Evolutionary conservation across 2,329 filamentous ascomycete genomes (phyloP).

Genomic region (Verticillium isaacii): DNA sequence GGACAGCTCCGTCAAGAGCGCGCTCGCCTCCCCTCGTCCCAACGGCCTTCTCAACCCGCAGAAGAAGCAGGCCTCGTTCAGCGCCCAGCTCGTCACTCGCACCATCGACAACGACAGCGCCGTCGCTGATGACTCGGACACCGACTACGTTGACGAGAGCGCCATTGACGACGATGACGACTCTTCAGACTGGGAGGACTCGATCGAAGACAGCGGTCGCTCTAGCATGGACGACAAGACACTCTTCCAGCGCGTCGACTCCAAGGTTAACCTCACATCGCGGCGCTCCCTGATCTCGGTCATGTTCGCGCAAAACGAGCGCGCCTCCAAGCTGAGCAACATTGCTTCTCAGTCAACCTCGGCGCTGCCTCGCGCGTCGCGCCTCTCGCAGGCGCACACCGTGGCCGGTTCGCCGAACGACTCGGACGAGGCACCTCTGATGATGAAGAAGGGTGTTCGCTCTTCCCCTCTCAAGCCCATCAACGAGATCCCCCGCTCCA

Average conservation of each 20-base stretch:
- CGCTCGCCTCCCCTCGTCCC: conserved; percentile 39
- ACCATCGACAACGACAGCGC: conserved; percentile 54
- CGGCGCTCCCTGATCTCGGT: conserved; percentile 85
- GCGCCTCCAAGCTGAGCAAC: conserved; percentile 64
- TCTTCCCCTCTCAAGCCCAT: conserved; percentile 47
- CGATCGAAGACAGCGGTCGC: conserved; percentile 74
- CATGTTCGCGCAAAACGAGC: conserved; percentile 75
- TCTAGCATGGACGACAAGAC: conserved; percentile 76
- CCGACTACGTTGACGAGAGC: conserved; percentile 72
- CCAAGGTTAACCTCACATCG: conserved; percentile 77
- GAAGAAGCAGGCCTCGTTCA: conserved; percentile 81
- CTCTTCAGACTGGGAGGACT: conserved; percentile 57
- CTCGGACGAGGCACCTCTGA: conserved; percentile 57
- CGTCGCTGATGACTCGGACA: conserved; percentile 48
- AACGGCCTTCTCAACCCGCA: conserved; percentile 34
- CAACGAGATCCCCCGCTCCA: conserved; percentile 61
- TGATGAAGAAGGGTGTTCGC: conserved; percentile 57
- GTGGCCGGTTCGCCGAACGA: conserved; percentile 50
- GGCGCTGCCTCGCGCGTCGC: conserved; percentile 60
- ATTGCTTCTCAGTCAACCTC: conserved; percentile 63
- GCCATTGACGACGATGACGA: conserved; percentile 73
- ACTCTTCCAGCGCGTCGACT: conserved; percentile 88
- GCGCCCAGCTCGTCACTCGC: conserved; percentile 66
- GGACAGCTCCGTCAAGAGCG: conserved; percentile 65
- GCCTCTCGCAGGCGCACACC: conserved; percentile 36